phyloP scores from a whole-genome alignment of 169 alveolate genomes.

The Amoebophrya sp. region DNA sequence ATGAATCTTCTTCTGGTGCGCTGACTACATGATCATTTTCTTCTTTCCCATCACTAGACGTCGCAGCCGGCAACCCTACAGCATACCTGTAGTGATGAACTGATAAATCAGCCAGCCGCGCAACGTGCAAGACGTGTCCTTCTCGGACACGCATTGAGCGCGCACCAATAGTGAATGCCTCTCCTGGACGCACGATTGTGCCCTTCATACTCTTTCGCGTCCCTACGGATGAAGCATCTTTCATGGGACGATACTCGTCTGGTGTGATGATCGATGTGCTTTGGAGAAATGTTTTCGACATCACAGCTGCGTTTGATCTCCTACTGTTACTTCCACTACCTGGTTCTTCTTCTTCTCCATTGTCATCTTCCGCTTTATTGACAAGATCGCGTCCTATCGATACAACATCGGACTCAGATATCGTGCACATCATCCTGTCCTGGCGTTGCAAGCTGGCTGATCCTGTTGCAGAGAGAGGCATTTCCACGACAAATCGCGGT shows the following conservation, averaged over 20 bases:
- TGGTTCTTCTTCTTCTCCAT: background rate
- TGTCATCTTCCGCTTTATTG: background rate
- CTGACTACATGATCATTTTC: too few relatives aligned
- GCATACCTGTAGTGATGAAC: background rate
- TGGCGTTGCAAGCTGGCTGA: too few relatives aligned
- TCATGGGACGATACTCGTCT: background rate
- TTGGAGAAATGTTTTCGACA: too few relatives aligned
- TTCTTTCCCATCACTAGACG: too few relatives aligned
- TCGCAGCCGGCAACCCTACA: background rate
- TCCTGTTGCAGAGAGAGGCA: too few relatives aligned
- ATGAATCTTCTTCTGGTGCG: too few relatives aligned
- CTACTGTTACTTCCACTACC: too few relatives aligned
- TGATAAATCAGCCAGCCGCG: background rate
- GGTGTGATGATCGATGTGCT: background rate
- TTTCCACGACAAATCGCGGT: background rate
- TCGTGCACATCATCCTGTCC: background rate
- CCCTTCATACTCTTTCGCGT: background rate
- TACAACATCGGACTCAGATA: background rate
- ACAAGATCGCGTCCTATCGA: background rate
- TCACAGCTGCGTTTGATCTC: too few relatives aligned
- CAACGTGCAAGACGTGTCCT: background rate
- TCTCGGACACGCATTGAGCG: background rate
- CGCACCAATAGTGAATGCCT: background rate
- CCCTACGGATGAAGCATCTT: background rate
- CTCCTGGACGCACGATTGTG: background rate